A percentile compares a stretch with the other conserved stretches of the same genome.
phyloP scores from a whole-genome alignment of 1,139 yeast genomes.

The Sugiyamaella japonica region DNA sequence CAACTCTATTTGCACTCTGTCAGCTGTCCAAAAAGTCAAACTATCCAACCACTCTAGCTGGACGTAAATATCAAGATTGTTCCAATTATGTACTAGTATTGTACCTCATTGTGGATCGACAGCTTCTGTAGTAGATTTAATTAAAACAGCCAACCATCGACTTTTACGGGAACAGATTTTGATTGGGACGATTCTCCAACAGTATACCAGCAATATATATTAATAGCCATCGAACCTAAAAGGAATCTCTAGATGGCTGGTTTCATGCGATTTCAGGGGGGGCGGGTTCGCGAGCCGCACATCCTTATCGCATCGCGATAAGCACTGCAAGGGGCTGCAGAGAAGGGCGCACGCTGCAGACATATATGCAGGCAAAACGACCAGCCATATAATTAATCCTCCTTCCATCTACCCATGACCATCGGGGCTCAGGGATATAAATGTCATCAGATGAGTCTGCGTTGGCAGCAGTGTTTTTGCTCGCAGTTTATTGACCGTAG shows the following conservation, averaged over 20 bases:
- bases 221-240: slow-evolving; percentile 5
- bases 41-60: neutral
- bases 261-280: slow-evolving; percentile 10
- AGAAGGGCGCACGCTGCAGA: too few species aligned
- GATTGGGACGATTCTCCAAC: too few species aligned
- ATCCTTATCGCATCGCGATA: slow-evolving; percentile 9
- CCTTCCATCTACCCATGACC: too few species aligned
- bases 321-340: neutral
- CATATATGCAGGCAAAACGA: neutral
- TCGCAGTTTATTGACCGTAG: neutral
- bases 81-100: slow-evolving; percentile 10
- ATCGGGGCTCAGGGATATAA: too few species aligned
- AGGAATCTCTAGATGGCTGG: slow-evolving; percentile 11
- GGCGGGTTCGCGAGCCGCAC: slow-evolving; percentile 1
- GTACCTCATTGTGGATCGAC: neutral
- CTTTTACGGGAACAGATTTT: too few species aligned
- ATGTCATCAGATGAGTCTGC: too few species aligned
- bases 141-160: slow-evolving; percentile 4
- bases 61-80: neutral
- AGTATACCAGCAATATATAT: neutral
- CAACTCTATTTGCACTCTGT: neutral
- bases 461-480: too few species aligned
- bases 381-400: neutral
- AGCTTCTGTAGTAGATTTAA: neutral
- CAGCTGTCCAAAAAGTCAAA: slow-evolving; percentile 7